phyloP scores from a whole-genome alignment of 2,329 filamentous ascomycete species.

The Sclerotinia sclerotiorum region DNA sequence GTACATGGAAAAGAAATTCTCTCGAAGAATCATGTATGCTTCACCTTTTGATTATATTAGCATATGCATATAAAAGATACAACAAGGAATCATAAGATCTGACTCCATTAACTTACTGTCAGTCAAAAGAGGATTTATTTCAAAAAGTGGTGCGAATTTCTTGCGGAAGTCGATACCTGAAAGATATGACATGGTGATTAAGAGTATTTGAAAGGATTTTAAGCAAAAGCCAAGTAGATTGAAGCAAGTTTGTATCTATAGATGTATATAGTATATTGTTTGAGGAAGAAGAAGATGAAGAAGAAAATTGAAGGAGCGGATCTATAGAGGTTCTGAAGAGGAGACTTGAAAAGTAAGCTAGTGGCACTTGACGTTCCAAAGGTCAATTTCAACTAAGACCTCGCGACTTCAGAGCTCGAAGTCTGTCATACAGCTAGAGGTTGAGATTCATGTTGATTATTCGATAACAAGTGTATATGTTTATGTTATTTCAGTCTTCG shows the following conservation, averaged over 20 bases:
- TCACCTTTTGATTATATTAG: neutral
- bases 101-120: neutral
- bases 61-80: neutral
- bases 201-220: neutral
- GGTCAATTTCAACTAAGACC: neutral
- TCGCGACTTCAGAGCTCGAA: neutral
- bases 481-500: too few relatives aligned
- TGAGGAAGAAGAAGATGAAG: neutral
- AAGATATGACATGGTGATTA: neutral
- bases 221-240: neutral
- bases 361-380: neutral
- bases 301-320: too few relatives aligned
- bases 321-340: neutral
- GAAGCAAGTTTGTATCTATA: neutral
- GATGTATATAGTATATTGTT: neutral
- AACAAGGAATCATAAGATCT: neutral
- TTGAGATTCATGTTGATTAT: neutral
- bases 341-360: neutral
- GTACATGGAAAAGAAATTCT: neutral
- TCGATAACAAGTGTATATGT: too few relatives aligned
- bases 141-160: neutral
- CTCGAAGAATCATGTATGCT: neutral
- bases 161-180: neutral
- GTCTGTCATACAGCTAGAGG: too few relatives aligned
- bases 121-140: neutral